phyloP scores from a whole-genome alignment of 441 rosid species.

The Erodium trifolium region DNA sequence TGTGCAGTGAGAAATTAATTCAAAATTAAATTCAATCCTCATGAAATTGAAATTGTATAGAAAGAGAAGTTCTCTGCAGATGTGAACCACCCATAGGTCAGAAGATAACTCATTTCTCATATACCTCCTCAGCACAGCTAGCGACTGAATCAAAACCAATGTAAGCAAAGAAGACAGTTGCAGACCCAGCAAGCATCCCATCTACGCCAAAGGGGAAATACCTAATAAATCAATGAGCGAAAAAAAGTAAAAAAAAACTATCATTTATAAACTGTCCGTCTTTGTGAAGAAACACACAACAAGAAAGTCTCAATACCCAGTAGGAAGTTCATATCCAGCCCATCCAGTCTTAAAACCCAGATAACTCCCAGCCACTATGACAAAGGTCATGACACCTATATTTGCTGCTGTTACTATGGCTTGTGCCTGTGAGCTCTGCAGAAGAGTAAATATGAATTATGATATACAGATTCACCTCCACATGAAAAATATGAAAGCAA shows the following conservation, averaged over 20 bases:
- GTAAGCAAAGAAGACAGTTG: slow-evolving; percentile 87
- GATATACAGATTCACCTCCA: slow-evolving; percentile 4
- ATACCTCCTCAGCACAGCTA: slow-evolving; percentile 96
- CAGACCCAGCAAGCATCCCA: slow-evolving; percentile 97
- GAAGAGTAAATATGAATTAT: slow-evolving; percentile 9
- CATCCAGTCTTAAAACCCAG: slow-evolving; percentile 88
- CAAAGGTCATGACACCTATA: slow-evolving; percentile 76
- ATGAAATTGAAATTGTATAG: not conserved
- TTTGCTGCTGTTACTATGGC: slow-evolving; percentile 65
- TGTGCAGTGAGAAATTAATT: slow-evolving; percentile 15
- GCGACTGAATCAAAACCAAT: slow-evolving; percentile 98
- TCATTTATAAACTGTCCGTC: slow-evolving; percentile 11
- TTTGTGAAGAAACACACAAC: slow-evolving; percentile 1
- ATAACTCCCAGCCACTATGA: slow-evolving; percentile 75
- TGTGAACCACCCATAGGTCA: not conserved
- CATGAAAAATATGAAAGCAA: slow-evolving; percentile 1
- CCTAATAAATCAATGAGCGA: slow-evolving; percentile 25
- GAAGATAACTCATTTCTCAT: not conserved
- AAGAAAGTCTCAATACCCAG: slow-evolving; percentile 49
- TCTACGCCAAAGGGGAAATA: slow-evolving; percentile 84
- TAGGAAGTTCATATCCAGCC: slow-evolving; percentile 80
- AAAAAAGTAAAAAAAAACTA: not conserved
- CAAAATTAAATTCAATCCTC: slow-evolving; percentile 14
- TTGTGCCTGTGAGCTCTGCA: slow-evolving; percentile 87
- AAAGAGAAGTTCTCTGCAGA: not conserved